These are phyloP conservation scores for Camillea tinctor DNA, from an alignment of 2,329 filamentous ascomycete species.

Conservation along the genomic window DNA sequence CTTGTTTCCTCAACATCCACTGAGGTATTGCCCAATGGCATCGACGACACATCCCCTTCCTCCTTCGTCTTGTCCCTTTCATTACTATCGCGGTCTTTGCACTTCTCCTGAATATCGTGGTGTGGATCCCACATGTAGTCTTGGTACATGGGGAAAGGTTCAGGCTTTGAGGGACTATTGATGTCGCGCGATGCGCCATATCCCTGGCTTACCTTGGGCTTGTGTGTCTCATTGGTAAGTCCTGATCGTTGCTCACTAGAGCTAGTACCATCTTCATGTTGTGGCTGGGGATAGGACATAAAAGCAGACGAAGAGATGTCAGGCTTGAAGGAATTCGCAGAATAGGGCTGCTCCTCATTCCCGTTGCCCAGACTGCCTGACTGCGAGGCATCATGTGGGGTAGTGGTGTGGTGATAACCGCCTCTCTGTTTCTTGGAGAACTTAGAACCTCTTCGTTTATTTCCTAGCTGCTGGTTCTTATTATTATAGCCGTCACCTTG, in stretches of 20 bases:
- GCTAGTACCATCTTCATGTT: neutral
- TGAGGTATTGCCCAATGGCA: slow-evolving; percentile 1
- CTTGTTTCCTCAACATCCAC: neutral
- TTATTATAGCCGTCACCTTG: neutral
- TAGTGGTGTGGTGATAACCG: neutral
- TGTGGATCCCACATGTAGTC: slow-evolving; percentile 13
- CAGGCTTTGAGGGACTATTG: neutral
- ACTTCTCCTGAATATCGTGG: neutral
- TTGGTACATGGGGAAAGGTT: slow-evolving; percentile 21
- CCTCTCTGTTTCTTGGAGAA: slow-evolving; percentile 8
- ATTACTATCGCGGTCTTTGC: neutral
- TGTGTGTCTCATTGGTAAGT: no score
- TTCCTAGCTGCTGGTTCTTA: neutral
- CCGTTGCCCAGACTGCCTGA: neutral
- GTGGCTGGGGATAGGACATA: neutral
- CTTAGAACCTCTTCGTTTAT: neutral
- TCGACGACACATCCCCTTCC: neutral
- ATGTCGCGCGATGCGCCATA: neutral
- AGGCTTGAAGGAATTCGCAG: neutral
- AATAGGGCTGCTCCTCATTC: neutral
- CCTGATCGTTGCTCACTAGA: no score
- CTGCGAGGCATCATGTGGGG: neutral
- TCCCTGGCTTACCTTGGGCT: no score
- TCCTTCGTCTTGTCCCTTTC: neutral
- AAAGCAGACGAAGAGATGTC: neutral